These are phyloP conservation scores for Lagenidium giganteum DNA, from an alignment of 352 stramenopile genomes.

Conservation along the genomic window DNA sequence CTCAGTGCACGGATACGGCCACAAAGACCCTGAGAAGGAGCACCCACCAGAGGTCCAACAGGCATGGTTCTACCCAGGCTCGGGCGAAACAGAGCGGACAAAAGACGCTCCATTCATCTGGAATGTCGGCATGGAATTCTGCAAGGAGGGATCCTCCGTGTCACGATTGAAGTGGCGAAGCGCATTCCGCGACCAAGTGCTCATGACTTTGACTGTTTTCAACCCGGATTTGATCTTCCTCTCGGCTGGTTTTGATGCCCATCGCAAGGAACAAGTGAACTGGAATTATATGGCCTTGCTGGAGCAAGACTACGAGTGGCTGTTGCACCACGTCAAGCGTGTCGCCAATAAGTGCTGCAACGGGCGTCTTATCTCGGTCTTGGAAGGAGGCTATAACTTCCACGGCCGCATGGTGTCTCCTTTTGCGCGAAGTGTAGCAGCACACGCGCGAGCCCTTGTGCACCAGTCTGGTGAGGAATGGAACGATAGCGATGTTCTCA, in stretches of 20 bases:
- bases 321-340: constrained; percentile 65
- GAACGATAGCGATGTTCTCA: constrained; percentile 37
- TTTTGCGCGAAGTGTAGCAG: constrained; percentile 73
- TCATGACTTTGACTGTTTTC: constrained; percentile 55
- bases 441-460: constrained; percentile 55
- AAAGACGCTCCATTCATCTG: constrained; percentile 43
- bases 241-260: constrained; percentile 75
- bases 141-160: constrained; percentile 38
- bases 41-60: constrained; percentile 23
- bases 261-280: constrained; percentile 77
- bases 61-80: constrained; percentile 83
- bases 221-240: constrained; percentile 78
- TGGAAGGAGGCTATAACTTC: constrained; percentile 87
- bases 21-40: constrained; percentile 62
- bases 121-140: constrained; percentile 61
- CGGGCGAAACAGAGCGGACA: constrained; percentile 34
- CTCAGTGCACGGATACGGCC: constrained; percentile 79
- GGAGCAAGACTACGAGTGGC: constrained; percentile 85
- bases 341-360: constrained; percentile 68
- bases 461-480: constrained; percentile 41
- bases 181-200: constrained; percentile 61
- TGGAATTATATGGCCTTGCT: constrained; percentile 72
- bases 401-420: constrained; percentile 76
- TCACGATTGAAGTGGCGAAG: constrained; percentile 72
- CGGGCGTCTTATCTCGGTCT: constrained; percentile 73